Evolutionary conservation across 768 basidiomycete genomes (phyloP), one percentile per base, ranked within the genome.

Genomic region (Amanita brunnescens): DNA sequence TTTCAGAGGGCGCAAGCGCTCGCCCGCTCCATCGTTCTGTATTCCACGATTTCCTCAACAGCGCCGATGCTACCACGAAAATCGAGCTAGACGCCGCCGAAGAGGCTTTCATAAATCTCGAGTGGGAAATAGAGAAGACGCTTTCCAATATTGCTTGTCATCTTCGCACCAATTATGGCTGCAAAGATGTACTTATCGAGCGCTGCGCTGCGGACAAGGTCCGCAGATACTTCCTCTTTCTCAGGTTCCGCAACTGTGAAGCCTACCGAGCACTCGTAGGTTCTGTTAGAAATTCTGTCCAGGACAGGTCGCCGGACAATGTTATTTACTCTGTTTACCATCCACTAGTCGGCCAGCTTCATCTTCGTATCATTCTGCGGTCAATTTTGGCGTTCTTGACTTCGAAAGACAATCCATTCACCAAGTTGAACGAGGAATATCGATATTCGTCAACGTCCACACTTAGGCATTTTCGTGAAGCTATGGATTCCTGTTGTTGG

Each of bases 221-320:
- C 2, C 67, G 74, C 9, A 73, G 72, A 51, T 81, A 75, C 57
- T 69, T 81, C 34, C 64, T 74, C 6, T 80, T 82, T 54, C 62
- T 81, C 0, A 73, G 79, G 18, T 81, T 78, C 54, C 68, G 80
- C 13, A 82, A 82, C 53, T 74, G 77, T 55, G 62, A 65, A 7
- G 70, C 70, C 14, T 82, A 80, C 55, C 58, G 59, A 20, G 59
- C 72, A 40, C 70, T 70, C 7, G 61, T 77, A 5, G 52, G 65
- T 21, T 67, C 67, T 14, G 43, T 45, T 21, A n/a, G 57, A 13
- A 58, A 62, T 3, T 57, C 55, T 3, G 54, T 55, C 45, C 55
- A 57, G 26, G 57, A 59, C 12, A 49, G 59, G 16, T 52, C 56
- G 13, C 24, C 54, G n/a, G 58, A 62, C 20, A 61, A 62, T 2